Evolutionary conservation across 2,329 filamentous ascomycete genomes (phyloP), one percentile per base, ranked within the genome.

Genomic region (Fusarium irregulare): DNA sequence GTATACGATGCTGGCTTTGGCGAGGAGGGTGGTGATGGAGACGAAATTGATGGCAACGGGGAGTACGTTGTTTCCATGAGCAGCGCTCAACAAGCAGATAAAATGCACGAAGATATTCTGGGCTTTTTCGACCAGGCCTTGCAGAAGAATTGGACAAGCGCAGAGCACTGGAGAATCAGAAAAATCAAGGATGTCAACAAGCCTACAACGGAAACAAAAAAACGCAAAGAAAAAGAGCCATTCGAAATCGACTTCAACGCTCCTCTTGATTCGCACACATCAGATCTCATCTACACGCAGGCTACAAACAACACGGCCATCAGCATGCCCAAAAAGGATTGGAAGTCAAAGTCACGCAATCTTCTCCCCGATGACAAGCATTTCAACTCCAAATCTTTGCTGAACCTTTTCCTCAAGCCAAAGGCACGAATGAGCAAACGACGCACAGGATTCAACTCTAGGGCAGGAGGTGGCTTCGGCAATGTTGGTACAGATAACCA

Each of bases 161-260:
- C 96, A n/a, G 96, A 98, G 79, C 96, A 99, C 80, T 99, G 96
- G 96, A 91, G 95, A 72, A 98, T 99, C 77, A 88, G 93, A 68
- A 93, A 94, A 77, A 96, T 99, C 80, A 98, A 98, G 76, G 89
- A 91, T 70, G 82, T 86, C 76, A 87, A 85, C 75, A 94, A 94
- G 79, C 85, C 89, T 10, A 83, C 87, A 11, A 84, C 87, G 16
- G 80, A 82, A 54, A 87, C 79, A 76, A 90, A 87, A 69, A 89
- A 90, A 74, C 89, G 94, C 68, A 98, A 98, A 80, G 96, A 98
- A 79, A 99, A 98, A 80, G 95, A 98, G 77, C 92, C 93, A 0
- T 99, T 99, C 77, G 92, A 96, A 76, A 97, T 99, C 67, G 92
- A 98, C 80, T 99, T 99, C 78, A 82, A 86, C 11, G 88, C 92